These are phyloP conservation scores for Aspergillus incahuasiensis DNA, from an alignment of 495 filamentous ascomycete genomes.

Conservation along the genomic window DNA sequence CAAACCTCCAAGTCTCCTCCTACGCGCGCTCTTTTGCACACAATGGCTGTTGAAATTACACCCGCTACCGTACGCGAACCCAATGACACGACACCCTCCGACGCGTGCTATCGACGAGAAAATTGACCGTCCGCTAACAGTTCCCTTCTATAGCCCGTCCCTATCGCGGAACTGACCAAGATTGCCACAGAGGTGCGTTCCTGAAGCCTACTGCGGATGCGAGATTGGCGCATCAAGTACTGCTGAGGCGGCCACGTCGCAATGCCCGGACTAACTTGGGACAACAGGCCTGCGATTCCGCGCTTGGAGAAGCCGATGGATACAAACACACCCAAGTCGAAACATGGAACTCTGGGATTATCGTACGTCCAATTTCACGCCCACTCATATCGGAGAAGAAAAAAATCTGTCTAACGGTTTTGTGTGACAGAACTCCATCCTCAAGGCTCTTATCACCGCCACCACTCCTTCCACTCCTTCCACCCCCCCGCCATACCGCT, in stretches of 20 bases:
- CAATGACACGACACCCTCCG: background rate
- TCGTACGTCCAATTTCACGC: constrained; percentile 56
- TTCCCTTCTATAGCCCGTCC: constrained; percentile 59
- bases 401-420: background rate
- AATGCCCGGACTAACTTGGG: constrained; percentile 1
- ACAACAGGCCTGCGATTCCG: constrained; percentile 68
- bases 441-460: constrained; percentile 79
- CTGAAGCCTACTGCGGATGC: background rate
- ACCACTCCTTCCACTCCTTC: constrained; percentile 54
- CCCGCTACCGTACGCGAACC: constrained; percentile 27
- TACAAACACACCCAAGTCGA: constrained; percentile 81
- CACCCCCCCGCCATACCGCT: constrained; percentile 65
- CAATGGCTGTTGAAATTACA: constrained; percentile 36
- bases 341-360: constrained; percentile 85
- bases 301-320: constrained; percentile 61
- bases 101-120: constrained; percentile 8
- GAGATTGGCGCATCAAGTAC: constrained; percentile 4
- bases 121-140: constrained; percentile 12
- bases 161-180: constrained; percentile 69
- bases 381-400: too few relatives aligned
- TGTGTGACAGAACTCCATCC: constrained; percentile 66
- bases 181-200: constrained; percentile 74
- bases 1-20: too few relatives aligned
- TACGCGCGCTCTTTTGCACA: constrained; percentile 6
- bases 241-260: background rate